Conservation (phyloP, 306 rosid genomes). For the Acacia confusa region DNA sequence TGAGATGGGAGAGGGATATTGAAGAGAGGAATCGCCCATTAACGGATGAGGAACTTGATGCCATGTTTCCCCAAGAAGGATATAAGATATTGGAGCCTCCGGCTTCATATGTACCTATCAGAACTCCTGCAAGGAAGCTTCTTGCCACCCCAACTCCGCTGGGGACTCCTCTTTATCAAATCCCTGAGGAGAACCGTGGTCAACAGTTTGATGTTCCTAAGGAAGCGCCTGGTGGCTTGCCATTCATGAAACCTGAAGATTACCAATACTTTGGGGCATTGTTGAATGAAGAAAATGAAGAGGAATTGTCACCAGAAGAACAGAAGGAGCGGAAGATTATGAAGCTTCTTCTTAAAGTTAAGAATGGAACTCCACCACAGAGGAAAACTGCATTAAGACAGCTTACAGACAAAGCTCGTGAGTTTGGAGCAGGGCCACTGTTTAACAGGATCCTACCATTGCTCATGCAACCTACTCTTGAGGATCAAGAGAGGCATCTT, state of each 20-base stretch:
- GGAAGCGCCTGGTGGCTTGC: conserved; percentile 72
- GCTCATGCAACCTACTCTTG: conserved; percentile 82
- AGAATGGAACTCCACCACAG: conserved; percentile 77
- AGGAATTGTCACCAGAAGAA: conserved; percentile 68
- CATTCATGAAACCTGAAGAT: conserved; percentile 80
- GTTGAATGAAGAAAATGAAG: conserved; percentile 73
- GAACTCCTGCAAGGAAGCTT: conserved; percentile 78
- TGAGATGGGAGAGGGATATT: conserved; percentile 83
- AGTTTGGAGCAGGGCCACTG: conserved; percentile 77
- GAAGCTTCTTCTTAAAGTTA: conserved; percentile 78
- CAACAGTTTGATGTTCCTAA: conserved; percentile 80
- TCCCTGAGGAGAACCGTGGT: conserved; percentile 80
- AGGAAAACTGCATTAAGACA: conserved; percentile 76
- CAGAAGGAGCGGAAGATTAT: conserved; percentile 80
- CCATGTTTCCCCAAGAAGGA: conserved; percentile 78
- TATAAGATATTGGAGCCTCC: conserved; percentile 78
- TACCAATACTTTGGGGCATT: conserved; percentile 74
- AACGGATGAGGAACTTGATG: conserved; percentile 75
- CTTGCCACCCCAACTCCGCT: conserved; percentile 69
- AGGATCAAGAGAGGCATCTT: conserved; percentile 83
- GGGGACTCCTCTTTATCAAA: conserved; percentile 68
- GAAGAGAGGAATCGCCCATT: conserved; percentile 76
- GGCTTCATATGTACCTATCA: conserved; percentile 59
- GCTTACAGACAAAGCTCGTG: conserved; percentile 80
- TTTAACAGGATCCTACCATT: conserved; percentile 71